These are phyloP conservation scores for Colletotrichum liriopes DNA, from an alignment of 2,329 filamentous ascomycete species.

Conservation along the genomic window DNA sequence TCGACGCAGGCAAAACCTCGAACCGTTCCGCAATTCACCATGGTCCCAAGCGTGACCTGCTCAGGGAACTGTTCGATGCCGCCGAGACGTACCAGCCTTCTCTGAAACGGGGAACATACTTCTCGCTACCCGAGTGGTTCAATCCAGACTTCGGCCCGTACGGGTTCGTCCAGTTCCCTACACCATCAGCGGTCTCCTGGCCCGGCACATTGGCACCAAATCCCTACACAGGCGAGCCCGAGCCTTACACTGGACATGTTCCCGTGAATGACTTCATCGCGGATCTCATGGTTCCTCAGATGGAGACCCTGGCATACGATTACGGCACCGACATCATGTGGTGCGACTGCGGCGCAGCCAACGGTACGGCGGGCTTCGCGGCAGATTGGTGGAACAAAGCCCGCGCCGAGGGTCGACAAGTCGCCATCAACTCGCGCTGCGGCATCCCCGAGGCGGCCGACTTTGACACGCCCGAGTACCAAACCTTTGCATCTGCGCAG, in stretches of 20 bases:
- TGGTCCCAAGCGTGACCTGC: slow-evolving; percentile 48
- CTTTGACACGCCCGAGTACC: slow-evolving; percentile 74
- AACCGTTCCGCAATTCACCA: slow-evolving; percentile 60
- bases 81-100: slow-evolving; percentile 21
- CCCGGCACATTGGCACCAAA: slow-evolving; percentile 50
- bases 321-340: slow-evolving; percentile 65
- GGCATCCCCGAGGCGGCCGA: slow-evolving; percentile 62
- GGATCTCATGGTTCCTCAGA: slow-evolving; percentile 63
- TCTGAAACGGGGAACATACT: slow-evolving; percentile 60
- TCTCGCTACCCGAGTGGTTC: slow-evolving; percentile 66
- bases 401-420: slow-evolving; percentile 59
- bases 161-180: slow-evolving; percentile 59
- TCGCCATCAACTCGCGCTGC: slow-evolving; percentile 71
- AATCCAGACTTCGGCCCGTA: slow-evolving; percentile 62
- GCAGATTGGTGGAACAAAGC: slow-evolving; percentile 60
- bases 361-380: slow-evolving; percentile 59
- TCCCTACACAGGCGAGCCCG: slow-evolving; percentile 58
- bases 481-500: slow-evolving; percentile 58
- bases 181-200: slow-evolving; percentile 52
- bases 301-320: slow-evolving; percentile 59
- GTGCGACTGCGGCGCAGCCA: slow-evolving; percentile 64
- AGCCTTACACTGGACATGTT: slow-evolving; percentile 61
- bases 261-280: slow-evolving; percentile 58
- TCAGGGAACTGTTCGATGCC: slow-evolving; percentile 60
- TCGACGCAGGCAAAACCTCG: slow-evolving; percentile 56